Conservation (phyloP, 2,329 filamentous ascomycete species). For the Phyllosticta paracitricarpa region DNA sequence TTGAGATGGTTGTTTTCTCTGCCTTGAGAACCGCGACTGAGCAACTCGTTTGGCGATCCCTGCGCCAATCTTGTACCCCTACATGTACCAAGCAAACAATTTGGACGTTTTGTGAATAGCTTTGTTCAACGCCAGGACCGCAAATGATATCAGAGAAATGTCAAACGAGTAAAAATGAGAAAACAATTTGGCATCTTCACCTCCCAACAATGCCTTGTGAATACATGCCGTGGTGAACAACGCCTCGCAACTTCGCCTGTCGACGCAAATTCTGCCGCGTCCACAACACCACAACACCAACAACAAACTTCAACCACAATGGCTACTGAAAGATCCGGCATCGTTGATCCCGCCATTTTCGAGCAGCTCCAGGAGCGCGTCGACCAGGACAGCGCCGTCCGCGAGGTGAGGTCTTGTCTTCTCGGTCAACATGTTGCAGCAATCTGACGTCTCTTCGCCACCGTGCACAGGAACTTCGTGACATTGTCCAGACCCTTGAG, state of each 20-base stretch:
- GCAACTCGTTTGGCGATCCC: background rate
- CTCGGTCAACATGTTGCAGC: background rate
- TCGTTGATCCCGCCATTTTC: constrained; percentile 78
- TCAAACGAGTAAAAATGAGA: background rate
- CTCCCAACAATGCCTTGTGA: background rate
- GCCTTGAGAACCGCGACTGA: background rate
- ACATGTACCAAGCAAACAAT: background rate
- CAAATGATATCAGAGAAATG: background rate
- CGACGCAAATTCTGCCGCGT: constrained; percentile 8
- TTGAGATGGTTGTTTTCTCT: no score
- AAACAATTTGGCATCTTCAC: background rate
- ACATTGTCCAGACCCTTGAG: constrained; percentile 72
- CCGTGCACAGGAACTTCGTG: constrained; percentile 55
- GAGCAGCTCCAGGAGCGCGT: constrained; percentile 79
- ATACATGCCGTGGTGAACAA: background rate
- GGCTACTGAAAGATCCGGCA: constrained; percentile 29
- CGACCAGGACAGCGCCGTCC: constrained; percentile 72
- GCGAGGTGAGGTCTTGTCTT: constrained; percentile 48
- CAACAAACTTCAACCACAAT: constrained; percentile 14
- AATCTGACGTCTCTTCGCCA: constrained; percentile 15
- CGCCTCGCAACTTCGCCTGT: constrained; percentile 1
- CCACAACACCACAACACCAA: constrained; percentile 2
- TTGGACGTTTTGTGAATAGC: background rate
- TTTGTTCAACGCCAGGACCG: background rate
- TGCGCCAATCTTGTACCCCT: background rate